Evolutionary conservation across 148 eudicot species (phyloP), one percentile per base, ranked within the genome.

Genomic region (Beta vulgaris): DNA sequence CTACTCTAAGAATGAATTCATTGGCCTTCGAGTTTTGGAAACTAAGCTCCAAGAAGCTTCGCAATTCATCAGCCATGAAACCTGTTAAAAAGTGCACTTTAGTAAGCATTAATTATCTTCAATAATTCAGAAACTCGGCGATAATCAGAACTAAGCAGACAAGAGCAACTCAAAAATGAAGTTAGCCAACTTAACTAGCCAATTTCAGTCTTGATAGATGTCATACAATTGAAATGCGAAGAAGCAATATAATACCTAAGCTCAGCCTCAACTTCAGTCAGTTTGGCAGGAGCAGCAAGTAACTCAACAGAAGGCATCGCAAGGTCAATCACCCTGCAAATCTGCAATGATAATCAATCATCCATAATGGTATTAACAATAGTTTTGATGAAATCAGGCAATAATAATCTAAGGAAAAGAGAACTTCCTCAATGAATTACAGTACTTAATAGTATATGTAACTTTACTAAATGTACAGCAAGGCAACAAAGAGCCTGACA

Each of bases 261-360:
- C 75, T 90, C 97, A 71, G 96, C 93, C 87, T 92, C 91, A 34
- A 97, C 98, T 85, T 94, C 93, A 51, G 98, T 94, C 69, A 91
- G 81, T 75, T 92, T 94, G 71, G 98, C 97, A 72, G 98, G 97
- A 59, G 97, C 98, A 87, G 93, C 98, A 86, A 94, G 98, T 76
- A 94, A 86, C 76, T 94, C 97, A 29, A 96, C 96, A 65, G 97
- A 94, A 43, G 98, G 98, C 93, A 94, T 88, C 81, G 82, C 93
- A 75, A 97, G 98, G 51, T 97, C 98, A 82, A 94, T 85, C 79
- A 82, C 80, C 85, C 97, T 93, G 84, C n/a, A n/a, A n/a, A n/a
- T n/a, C n/a, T n/a, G n/a, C 74, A 76, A 55, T 43, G 81, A 60
- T 46, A 65, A 76, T 60, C 12, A 80, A 76, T 11, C 9, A 55